Percentiles rank a stretch among this genome's conserved stretches.
These are phyloP conservation scores for Conoideocrella luteorostrata DNA, from an alignment of 2,329 filamentous ascomycete species.

Conservation along the genomic window DNA sequence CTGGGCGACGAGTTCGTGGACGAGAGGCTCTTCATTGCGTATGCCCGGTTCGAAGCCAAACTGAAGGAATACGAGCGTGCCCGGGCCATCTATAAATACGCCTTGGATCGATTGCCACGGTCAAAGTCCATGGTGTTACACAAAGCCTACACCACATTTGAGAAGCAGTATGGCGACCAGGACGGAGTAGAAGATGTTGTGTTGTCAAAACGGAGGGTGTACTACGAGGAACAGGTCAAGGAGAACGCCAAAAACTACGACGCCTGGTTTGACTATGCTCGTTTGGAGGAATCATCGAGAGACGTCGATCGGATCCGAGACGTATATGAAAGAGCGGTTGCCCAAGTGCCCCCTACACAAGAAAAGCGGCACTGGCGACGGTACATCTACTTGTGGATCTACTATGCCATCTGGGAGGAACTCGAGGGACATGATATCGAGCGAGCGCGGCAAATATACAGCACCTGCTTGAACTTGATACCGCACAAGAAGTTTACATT, in stretches of 20 bases:
- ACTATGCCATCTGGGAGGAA: slow-evolving; percentile 95
- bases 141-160: slow-evolving; percentile 93
- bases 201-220: slow-evolving; percentile 82
- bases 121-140: slow-evolving; percentile 81
- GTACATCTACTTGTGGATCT: slow-evolving; percentile 97
- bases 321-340: slow-evolving; percentile 91
- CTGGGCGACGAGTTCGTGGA: slow-evolving; percentile 94
- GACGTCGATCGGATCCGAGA: slow-evolving; percentile 81
- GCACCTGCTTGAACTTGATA: slow-evolving; percentile 77
- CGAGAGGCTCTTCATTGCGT: slow-evolving; percentile 90
- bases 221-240: slow-evolving; percentile 91
- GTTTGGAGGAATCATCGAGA: slow-evolving; percentile 79
- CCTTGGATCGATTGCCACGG: slow-evolving; percentile 81
- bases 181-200: slow-evolving; percentile 95
- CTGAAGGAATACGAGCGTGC: slow-evolving; percentile 93
- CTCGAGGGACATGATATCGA: slow-evolving; percentile 72
- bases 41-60: slow-evolving; percentile 90
- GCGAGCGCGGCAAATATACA: slow-evolving; percentile 83
- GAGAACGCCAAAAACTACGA: slow-evolving; percentile 97
- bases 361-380: slow-evolving; percentile 96
- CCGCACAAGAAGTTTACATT: slow-evolving; percentile 98
- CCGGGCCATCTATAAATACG: slow-evolving; percentile 94
- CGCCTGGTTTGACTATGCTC: slow-evolving; percentile 91
- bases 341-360: slow-evolving; percentile 87
- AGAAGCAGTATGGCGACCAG: slow-evolving; percentile 93